Evolutionary conservation across 805 yeast species (phyloP), one percentile per base, ranked within the genome.

Genomic region (Jamesozyma jinghongensis): DNA sequence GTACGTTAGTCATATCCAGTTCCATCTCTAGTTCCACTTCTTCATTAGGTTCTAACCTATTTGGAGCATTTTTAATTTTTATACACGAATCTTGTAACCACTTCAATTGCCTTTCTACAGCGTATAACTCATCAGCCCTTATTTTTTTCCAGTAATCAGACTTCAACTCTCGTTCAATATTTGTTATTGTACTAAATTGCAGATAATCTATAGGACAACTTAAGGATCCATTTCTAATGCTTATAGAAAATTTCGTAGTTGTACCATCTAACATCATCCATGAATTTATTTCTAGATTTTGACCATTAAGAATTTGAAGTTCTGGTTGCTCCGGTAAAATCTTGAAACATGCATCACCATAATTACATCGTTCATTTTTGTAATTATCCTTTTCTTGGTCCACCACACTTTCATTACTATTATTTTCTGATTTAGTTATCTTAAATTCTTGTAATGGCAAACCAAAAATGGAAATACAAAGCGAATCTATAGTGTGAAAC

Each of bases 251-350:
- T 10, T 32, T 41, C 14, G 46, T 46, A 29, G 46, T 52, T 11
- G 62, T 52, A 6, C 63, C 65, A 43, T 60, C 62, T 12, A 57
- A 40, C 45, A 57, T 49, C 61, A 60, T 58, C 44, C 52, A 46
- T 5, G 54, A 48, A 30, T 52, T 55, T 18, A 50, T 53, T 4
- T 54, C 43, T 34, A 55, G 44, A 10, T 47, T 42, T n/a, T 50
- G 40, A 10, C 55, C 50, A 19, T 54, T 42, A n/a, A 54, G 40
- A 14, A 56, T 32, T 43, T 59, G 56, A 14, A 59, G 33, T 26
- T 53, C 53, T 11, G 63, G 63, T 37, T 56, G 59, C 35, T 56
- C 62, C 3, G 58, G 57, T 19, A 59, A 36, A 5, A 59, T 50
- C 34, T 47, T 52, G 16, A 56, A 41, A 13, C 41, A 33, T 4